Percentiles rank a stretch among this genome's conserved stretches.
phyloP scores from a whole-genome alignment of 768 basidiomycete genomes.

The Neoboletus brunneissimus region DNA sequence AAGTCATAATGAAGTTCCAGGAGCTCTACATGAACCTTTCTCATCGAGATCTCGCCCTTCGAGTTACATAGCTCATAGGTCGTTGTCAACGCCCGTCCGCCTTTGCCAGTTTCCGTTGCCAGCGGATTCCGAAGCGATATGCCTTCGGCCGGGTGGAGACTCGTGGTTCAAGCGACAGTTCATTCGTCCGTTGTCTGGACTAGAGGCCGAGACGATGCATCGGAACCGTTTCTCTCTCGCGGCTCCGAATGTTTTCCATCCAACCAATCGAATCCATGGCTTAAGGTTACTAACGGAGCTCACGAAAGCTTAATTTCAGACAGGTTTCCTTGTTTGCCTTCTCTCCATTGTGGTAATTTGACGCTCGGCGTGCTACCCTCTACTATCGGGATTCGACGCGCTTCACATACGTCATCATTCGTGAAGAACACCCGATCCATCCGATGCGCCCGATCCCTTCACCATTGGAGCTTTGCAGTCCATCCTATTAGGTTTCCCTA shows the following conservation, averaged over 20 bases:
- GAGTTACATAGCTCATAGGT: not conserved
- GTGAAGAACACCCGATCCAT: not conserved
- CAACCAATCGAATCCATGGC: not conserved
- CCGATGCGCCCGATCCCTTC: not conserved
- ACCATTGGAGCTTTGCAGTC: constrained; percentile 4
- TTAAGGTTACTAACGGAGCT: not conserved
- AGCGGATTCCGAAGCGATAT: not conserved
- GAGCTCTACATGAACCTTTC: not conserved
- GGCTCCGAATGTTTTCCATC: not conserved
- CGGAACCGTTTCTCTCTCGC: not conserved
- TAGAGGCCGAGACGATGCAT: not conserved
- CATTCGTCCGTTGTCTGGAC: not conserved
- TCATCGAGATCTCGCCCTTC: not conserved
- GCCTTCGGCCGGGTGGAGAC: not conserved
- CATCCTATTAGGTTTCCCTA: not conserved
- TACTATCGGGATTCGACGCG: not conserved
- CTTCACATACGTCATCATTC: not conserved
- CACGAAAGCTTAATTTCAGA: not conserved
- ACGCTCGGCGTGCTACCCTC: not conserved
- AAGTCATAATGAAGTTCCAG: not conserved
- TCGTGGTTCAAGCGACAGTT: not conserved
- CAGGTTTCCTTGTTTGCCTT: not conserved
- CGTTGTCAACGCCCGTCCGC: not conserved
- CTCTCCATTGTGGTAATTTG: constrained; percentile 6
- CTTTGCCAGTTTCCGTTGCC: not conserved